phyloP scores from a whole-genome alignment of 2,329 filamentous ascomycete genomes.

The Trichoderma harzianum region DNA sequence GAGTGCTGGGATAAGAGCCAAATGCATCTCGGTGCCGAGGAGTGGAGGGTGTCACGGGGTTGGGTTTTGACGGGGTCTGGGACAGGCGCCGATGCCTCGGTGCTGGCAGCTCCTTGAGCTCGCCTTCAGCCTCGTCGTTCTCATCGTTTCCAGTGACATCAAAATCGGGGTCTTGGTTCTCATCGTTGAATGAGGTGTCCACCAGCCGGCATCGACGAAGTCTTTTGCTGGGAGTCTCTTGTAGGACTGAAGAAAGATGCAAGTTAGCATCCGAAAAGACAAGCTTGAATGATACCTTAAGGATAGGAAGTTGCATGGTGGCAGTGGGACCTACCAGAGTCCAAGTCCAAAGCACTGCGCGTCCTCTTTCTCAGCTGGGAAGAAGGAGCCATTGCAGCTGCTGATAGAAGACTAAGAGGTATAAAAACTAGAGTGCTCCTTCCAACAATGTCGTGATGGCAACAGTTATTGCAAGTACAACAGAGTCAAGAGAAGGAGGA shows the following conservation, averaged over 20 bases:
- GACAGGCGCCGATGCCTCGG: constrained; percentile 28
- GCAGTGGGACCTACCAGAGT: constrained; percentile 29
- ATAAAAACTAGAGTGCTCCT: constrained; percentile 21
- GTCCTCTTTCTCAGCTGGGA: constrained; percentile 36
- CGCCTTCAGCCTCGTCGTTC: constrained; percentile 42
- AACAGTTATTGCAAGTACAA: not conserved
- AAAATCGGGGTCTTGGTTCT: constrained; percentile 56
- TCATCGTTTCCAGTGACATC: constrained; percentile 15
- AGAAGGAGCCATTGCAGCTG: constrained; percentile 29
- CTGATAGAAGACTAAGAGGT: not conserved
- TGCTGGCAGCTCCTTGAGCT: constrained; percentile 34
- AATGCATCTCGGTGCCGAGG: constrained; percentile 78
- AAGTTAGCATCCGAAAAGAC: not conserved
- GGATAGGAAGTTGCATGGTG: not conserved
- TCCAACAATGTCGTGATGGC: constrained; percentile 10
- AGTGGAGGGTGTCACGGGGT: constrained; percentile 66
- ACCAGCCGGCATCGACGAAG: constrained; percentile 41
- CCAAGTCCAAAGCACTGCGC: constrained; percentile 29
- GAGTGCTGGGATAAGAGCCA: constrained; percentile 69
- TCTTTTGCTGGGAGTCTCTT: constrained; percentile 43
- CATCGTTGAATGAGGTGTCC: constrained; percentile 54
- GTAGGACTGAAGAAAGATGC: constrained; percentile 20
- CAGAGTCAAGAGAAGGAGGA: not conserved
- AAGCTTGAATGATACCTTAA: no score
- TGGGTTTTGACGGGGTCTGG: constrained; percentile 38